Evolutionary conservation across 2,329 filamentous ascomycete species (phyloP), one percentile per base, ranked within the genome.

Genomic region (Colletotrichum gigasporum): DNA sequence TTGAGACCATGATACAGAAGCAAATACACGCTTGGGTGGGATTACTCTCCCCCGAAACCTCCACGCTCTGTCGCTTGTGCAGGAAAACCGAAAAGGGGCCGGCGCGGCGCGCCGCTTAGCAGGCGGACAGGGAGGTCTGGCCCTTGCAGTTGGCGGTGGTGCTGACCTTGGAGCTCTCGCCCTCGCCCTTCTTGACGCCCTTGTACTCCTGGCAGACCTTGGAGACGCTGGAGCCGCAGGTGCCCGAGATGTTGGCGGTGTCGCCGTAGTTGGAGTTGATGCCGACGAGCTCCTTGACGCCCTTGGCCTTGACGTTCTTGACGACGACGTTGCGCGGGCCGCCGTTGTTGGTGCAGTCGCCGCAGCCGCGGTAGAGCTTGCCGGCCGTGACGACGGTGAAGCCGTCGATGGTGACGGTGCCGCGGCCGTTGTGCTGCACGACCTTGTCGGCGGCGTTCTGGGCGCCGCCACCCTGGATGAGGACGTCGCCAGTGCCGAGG

Each of bases 291-390:
- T 79, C 74, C 51, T 57, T 66, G 37, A 66, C 63, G 44, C 22
- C 16, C 32, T 57, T 58, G 14, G 63, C 63, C 59, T 58, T 66
- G 26, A 66, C 63, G 45, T 66, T 66, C 63, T 66, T 63, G 63
- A 66, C 8, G 26, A 66, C 20, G 39, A 66, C 63, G 52, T 66
- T 66, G 32, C 63, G 58, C 22, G 63, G 58, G 5, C 58, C 59
- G 39, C 63, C 63, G 58, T 66, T 66, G 59, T 66, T 63, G 12
- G 58, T 63, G 73, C 80, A 83, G 73, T 83, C 80, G 34, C 79
- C 79, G 68, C 79, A 82, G 18, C 73, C 73, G 63, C 79, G 77
- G 71, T 81, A 81, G 12, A 82, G 72, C 63, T 80, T 82, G 30
- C 80, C 80, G 14, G 78, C 79, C 60, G 74, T 74, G 60, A 75